Conservation (phyloP, 495 filamentous ascomycete species). For the Neurospora pannonica region DNA sequence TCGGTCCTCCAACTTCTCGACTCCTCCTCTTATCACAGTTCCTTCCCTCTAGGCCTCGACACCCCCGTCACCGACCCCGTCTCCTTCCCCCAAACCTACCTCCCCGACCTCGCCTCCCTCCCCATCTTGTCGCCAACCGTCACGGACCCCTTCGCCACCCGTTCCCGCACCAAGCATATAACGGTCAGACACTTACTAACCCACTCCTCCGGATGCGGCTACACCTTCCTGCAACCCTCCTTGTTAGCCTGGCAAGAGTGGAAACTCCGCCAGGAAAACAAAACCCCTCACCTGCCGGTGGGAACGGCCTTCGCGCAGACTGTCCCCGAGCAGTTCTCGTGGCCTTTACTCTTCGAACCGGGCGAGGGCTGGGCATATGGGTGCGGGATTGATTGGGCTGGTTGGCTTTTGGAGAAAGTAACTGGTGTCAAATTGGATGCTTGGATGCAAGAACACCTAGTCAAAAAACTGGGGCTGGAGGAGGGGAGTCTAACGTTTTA, state of each 20-base stretch:
- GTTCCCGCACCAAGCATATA: conserved; percentile 16
- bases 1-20: conserved; percentile 28
- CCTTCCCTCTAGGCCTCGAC: conserved; percentile 14
- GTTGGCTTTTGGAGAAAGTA: conserved; percentile 20
- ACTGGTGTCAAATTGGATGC: conserved; percentile 17
- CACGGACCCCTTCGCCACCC: neutral
- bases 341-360: conserved; percentile 28
- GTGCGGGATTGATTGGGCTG: conserved; percentile 25
- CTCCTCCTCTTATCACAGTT: conserved; percentile 21
- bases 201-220: conserved; percentile 24
- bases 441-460: conserved; percentile 20
- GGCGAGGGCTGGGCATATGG: conserved; percentile 30
- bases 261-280: neutral
- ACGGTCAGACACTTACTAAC: conserved; percentile 27
- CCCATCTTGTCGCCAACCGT: neutral
- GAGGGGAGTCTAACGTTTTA: conserved; percentile 17
- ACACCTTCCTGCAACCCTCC: conserved; percentile 17
- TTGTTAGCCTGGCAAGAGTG: conserved; percentile 10
- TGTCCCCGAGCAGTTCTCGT: conserved; percentile 17
- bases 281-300: neutral
- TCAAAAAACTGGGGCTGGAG: conserved; percentile 10
- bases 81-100: neutral
- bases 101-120: conserved; percentile 24
- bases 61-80: conserved; percentile 27
- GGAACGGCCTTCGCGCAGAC: neutral